Evolutionary conservation across 805 yeast species (phyloP).

Genomic region (Myxozyma monticola): DNA sequence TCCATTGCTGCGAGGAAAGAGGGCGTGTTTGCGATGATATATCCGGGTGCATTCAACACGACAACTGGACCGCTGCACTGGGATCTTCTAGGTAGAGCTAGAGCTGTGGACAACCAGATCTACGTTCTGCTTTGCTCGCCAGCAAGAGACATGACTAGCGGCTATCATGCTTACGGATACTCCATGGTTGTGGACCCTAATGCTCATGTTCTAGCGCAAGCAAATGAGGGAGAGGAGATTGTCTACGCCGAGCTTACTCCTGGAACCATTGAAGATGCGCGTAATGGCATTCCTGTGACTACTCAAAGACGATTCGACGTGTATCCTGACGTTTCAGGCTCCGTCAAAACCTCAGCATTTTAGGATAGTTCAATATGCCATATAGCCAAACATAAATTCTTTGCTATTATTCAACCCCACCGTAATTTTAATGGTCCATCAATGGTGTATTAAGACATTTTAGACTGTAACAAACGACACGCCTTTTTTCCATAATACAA

Average conservation of each 20-base stretch:
- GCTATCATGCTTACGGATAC: constrained; percentile 83
- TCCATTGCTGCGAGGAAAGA: constrained; percentile 58
- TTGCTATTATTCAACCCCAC: too few relatives aligned
- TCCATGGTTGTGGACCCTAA: constrained; percentile 87
- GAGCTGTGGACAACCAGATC: constrained; percentile 87
- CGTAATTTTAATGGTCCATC: too few relatives aligned
- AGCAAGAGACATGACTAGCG: constrained; percentile 86
- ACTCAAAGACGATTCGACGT: constrained; percentile 72
- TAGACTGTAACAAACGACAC: constrained; percentile 1
- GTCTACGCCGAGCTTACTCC: constrained; percentile 74
- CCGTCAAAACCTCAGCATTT: constrained; percentile 11
- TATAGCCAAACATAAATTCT: too few relatives aligned
- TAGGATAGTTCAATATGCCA: too few relatives aligned
- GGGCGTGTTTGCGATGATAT: constrained; percentile 78
- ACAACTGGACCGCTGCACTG: constrained; percentile 92
- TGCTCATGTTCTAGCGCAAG: constrained; percentile 77
- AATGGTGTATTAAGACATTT: neutral
- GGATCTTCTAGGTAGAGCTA: constrained; percentile 71
- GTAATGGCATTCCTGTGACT: constrained; percentile 68
- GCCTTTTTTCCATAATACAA: constrained; percentile 19
- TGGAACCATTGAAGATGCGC: constrained; percentile 53
- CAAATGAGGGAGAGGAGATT: constrained; percentile 76
- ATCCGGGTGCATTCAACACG: constrained; percentile 90
- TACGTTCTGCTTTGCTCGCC: constrained; percentile 91
- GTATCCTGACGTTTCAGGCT: constrained; percentile 47